phyloP scores from a whole-genome alignment of 2,329 filamentous ascomycete species.

The Ophiostoma piceae region DNA sequence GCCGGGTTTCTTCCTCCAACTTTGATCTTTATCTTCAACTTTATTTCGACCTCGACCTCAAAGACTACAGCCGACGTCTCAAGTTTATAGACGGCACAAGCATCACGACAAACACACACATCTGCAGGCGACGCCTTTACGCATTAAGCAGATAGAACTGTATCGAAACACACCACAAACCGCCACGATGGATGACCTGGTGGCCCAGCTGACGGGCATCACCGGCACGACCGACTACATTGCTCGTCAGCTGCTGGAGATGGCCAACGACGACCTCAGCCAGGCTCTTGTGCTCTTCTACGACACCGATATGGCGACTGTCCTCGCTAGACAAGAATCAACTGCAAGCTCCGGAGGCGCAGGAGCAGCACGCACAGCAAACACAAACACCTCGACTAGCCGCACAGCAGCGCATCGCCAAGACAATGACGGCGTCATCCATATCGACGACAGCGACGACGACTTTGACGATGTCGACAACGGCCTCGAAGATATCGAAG shows the following conservation, averaged over 20 bases:
- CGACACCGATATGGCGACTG: conserved; percentile 66
- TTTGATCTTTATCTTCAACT: neutral
- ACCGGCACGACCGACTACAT: conserved; percentile 69
- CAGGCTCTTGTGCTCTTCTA: conserved; percentile 88
- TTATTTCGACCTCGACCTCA: neutral
- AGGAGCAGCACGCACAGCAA: conserved; percentile 22
- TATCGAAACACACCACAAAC: neutral
- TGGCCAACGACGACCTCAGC: conserved; percentile 78
- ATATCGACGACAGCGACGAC: conserved; percentile 67
- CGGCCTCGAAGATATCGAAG: conserved; percentile 41
- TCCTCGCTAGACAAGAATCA: neutral
- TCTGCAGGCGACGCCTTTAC: neutral
- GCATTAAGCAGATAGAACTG: no score
- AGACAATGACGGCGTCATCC: conserved; percentile 58
- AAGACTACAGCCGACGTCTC: neutral
- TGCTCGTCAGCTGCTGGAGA: conserved; percentile 74
- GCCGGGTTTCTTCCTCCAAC: neutral
- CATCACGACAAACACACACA: neutral
- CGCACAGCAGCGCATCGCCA: conserved; percentile 30
- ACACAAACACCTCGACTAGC: neutral
- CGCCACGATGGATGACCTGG: conserved; percentile 56
- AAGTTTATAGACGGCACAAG: neutral
- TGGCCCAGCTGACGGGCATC: conserved; percentile 74
- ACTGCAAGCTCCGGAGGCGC: neutral
- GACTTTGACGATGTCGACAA: conserved; percentile 49